phyloP scores from a whole-genome alignment of 768 basidiomycete species.

The Lactarius tabidus region DNA sequence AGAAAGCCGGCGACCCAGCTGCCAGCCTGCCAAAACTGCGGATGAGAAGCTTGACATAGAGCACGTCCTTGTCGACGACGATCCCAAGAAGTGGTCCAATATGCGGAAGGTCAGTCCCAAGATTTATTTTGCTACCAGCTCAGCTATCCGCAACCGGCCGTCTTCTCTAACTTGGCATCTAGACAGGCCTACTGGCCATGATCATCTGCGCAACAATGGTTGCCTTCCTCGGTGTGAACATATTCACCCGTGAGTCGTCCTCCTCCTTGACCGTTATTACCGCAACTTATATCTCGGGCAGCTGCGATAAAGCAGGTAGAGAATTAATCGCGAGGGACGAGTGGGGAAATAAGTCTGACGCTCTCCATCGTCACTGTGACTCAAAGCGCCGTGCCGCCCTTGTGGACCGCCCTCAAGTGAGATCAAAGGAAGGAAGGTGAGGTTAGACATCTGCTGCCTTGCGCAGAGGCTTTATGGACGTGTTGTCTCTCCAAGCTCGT shows the following conservation, averaged over 20 bases:
- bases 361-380: slow-evolving; percentile 67
- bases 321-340: slow-evolving; percentile 54
- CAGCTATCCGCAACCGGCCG: background rate
- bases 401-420: slow-evolving; percentile 72
- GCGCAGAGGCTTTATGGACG: background rate
- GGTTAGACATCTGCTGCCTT: background rate
- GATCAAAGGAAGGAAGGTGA: slow-evolving; percentile 68
- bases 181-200: slow-evolving; percentile 37
- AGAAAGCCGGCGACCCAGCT: no score
- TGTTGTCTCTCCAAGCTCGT: slow-evolving; percentile 36
- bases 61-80: slow-evolving; percentile 50
- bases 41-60: slow-evolving; percentile 39
- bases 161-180: slow-evolving; percentile 35
- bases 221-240: slow-evolving; percentile 53
- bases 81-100: slow-evolving; percentile 57
- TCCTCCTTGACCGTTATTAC: background rate
- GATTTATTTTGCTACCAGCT: background rate
- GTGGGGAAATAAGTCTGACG: slow-evolving; percentile 59
- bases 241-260: slow-evolving; percentile 56
- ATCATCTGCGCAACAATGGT: slow-evolving; percentile 53
- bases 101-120: slow-evolving; percentile 46
- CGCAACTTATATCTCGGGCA: slow-evolving; percentile 29
- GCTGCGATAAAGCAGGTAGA: slow-evolving; percentile 63
- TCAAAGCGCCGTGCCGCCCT: slow-evolving; percentile 61
- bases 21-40: no score